Evolutionary conservation across 176 grass and related monocot species (phyloP).

Genomic region (Oropetium thomaeum): DNA sequence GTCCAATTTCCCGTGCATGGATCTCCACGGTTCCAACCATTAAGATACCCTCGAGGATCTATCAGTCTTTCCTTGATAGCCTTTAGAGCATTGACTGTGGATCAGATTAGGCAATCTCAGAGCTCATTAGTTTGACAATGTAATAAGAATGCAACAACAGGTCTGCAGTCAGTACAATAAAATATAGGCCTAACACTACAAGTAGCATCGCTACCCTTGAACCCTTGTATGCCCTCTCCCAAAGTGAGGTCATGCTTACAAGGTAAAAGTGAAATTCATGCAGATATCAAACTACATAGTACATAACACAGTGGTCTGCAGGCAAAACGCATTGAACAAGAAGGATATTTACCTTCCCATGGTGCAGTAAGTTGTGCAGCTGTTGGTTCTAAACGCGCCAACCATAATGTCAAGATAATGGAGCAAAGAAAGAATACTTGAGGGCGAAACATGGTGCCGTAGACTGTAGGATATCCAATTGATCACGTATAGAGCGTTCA

Average conservation of each 20-base stretch:
- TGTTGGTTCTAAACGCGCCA: constrained; percentile 26
- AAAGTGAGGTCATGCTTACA: background rate
- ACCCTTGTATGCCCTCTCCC: background rate
- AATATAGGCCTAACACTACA: background rate
- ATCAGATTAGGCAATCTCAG: constrained; percentile 31
- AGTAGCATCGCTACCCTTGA: background rate
- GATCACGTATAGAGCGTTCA: constrained; percentile 16
- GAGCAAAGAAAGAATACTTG: constrained; percentile 8
- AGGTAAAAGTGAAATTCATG: constrained; percentile 8
- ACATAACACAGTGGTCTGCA: constrained; percentile 4
- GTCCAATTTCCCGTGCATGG: constrained; percentile 79
- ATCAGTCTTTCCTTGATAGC: constrained; percentile 56
- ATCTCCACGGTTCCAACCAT: constrained; percentile 75
- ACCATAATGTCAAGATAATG: constrained; percentile 37
- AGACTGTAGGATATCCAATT: too few relatives aligned
- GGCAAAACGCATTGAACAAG: background rate
- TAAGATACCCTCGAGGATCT: constrained; percentile 47
- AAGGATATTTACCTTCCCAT: constrained; percentile 73
- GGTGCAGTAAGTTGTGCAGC: constrained; percentile 55
- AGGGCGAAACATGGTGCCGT: constrained; percentile 6
- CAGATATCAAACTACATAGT: constrained; percentile 5
- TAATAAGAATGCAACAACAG: background rate
- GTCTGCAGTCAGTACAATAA: background rate
- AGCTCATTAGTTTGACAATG: constrained; percentile 1
- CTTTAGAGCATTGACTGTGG: constrained; percentile 69